Evolutionary conservation across 1,284 basidiomycete genomes (phyloP).

Genomic region (Cutaneotrichosporon cavernicola): DNA sequence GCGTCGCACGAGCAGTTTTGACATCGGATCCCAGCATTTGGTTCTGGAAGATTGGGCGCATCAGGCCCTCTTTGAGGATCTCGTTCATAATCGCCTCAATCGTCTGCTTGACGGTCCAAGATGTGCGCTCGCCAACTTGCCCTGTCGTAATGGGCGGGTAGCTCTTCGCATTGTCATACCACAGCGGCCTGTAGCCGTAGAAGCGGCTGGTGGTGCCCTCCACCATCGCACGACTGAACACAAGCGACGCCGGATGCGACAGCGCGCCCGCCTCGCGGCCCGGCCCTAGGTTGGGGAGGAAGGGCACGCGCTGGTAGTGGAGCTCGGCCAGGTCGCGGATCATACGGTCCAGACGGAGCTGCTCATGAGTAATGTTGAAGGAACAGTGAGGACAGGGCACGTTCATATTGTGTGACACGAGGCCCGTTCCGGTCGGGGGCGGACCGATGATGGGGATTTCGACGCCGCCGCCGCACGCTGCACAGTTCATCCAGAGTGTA

Average conservation of each 20-base stretch:
- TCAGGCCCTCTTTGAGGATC: background rate
- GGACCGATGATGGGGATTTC: conserved; percentile 17
- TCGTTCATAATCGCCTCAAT: conserved; percentile 4
- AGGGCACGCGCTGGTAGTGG: background rate
- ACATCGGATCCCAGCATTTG: background rate
- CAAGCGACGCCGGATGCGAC: background rate
- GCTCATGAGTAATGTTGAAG: conserved; percentile 21
- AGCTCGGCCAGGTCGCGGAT: conserved; percentile 62
- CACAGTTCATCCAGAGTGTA: conserved; percentile 20
- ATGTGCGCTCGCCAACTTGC: background rate
- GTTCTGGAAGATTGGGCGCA: conserved; percentile 4
- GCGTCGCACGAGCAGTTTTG: background rate
- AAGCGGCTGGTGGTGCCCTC: background rate
- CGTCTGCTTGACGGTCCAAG: background rate
- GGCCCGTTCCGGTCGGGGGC: conserved; percentile 8
- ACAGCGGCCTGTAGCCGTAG: background rate
- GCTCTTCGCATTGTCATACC: conserved; percentile 8
- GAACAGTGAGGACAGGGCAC: conserved; percentile 17
- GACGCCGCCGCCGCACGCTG: conserved; percentile 12
- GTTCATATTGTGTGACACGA: conserved; percentile 17
- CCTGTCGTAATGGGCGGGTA: background rate
- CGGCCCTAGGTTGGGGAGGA: conserved; percentile 14
- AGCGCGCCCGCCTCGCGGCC: too few relatives aligned
- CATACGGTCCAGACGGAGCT: conserved; percentile 54
- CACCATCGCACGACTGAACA: conserved; percentile 10